Conservation (phyloP, 306 rosid genomes). For the Potentilla sterilis region DNA sequence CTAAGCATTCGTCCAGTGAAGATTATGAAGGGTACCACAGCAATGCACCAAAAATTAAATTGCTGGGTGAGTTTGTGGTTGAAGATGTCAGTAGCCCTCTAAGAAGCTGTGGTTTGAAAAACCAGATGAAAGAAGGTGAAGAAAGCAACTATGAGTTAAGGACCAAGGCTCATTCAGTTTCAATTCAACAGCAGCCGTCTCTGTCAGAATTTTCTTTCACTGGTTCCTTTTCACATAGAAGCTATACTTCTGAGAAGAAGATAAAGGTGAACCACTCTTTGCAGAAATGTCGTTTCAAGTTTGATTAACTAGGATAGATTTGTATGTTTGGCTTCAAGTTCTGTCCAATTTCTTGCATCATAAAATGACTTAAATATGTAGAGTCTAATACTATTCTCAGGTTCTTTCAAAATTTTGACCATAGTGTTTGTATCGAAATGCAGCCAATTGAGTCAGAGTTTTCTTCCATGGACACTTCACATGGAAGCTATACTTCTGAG, state of each 20-base stretch:
- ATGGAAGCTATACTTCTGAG: conserved; percentile 30
- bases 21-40: conserved; percentile 18
- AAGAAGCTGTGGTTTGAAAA: conserved; percentile 12
- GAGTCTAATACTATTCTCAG: neutral
- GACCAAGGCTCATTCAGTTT: conserved; percentile 23
- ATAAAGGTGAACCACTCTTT: conserved; percentile 26
- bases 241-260: conserved; percentile 33
- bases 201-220: conserved; percentile 27
- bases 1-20: conserved; percentile 19
- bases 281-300: neutral
- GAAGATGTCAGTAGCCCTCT: conserved; percentile 30
- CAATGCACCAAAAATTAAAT: conserved; percentile 33
- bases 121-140: conserved; percentile 20
- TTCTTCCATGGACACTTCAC: conserved; percentile 21
- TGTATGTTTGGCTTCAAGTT: neutral
- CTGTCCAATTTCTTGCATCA: neutral
- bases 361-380: neutral
- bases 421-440: neutral
- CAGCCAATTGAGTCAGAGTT: conserved; percentile 27
- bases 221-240: conserved; percentile 27
- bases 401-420: neutral
- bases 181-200: conserved; percentile 18
- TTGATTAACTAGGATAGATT: neutral
- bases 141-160: conserved; percentile 26
- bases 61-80: conserved; percentile 44